Evolutionary conservation across 2,329 filamentous ascomycete species (phyloP).

Genomic region (Coniella lustricola): DNA sequence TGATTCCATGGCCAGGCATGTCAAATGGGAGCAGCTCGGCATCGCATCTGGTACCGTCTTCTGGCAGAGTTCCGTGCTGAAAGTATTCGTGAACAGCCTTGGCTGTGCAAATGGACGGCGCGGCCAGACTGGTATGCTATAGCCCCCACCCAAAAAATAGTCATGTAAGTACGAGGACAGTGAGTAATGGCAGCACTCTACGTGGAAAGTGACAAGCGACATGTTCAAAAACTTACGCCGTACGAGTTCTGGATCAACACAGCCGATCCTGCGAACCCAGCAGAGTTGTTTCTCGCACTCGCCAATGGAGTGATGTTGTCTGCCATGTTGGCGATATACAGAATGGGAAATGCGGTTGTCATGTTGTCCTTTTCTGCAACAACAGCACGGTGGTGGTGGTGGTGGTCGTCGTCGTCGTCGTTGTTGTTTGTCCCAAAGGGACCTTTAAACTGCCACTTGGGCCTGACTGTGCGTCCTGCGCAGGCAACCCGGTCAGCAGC

Average conservation of each 20-base stretch:
- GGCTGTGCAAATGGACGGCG: constrained; percentile 38
- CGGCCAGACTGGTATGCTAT: constrained; percentile 43
- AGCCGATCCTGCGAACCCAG: constrained; percentile 36
- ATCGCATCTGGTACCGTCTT: constrained; percentile 37
- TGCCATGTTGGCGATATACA: constrained; percentile 35
- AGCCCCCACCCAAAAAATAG: background rate
- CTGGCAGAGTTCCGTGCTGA: constrained; percentile 38
- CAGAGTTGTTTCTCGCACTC: constrained; percentile 36
- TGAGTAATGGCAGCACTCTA: no score
- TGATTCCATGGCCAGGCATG: constrained; percentile 2
- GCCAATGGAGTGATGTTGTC: constrained; percentile 41
- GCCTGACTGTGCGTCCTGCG: constrained; percentile 29
- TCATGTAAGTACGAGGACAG: no score
- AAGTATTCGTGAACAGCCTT: constrained; percentile 37
- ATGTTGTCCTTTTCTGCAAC: constrained; percentile 17
- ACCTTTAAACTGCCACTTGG: constrained; percentile 33
- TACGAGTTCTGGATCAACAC: constrained; percentile 44
- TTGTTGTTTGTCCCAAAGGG: no score
- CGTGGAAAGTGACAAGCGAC: no score
- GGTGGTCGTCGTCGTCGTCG: no score
- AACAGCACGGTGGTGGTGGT: no score
- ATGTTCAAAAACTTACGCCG: constrained; percentile 32
- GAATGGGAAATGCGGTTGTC: constrained; percentile 33
- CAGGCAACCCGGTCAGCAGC: constrained; percentile 34
- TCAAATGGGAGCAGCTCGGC: constrained; percentile 38